Percentiles rank a stretch among this genome's conserved stretches.
Evolutionary conservation across 1,139 yeast genomes (phyloP).

Genomic region (Debaryomyces sp.): DNA sequence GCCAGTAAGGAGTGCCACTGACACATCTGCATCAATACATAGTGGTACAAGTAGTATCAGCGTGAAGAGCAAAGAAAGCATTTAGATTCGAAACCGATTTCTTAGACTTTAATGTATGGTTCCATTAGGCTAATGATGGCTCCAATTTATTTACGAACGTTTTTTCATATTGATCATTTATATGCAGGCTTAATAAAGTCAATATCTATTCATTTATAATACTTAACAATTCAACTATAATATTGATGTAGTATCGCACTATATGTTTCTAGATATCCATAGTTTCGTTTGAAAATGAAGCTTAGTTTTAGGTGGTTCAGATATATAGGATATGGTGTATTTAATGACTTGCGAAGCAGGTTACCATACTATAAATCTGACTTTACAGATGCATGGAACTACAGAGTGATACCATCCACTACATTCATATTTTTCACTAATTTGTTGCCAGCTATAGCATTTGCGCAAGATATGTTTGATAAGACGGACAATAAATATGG

Average conservation of each 20-base stretch:
- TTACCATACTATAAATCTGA: constrained; percentile 75
- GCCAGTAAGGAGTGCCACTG: neutral
- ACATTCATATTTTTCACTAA: constrained; percentile 86
- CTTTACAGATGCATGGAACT: constrained; percentile 81
- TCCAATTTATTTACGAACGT: neutral
- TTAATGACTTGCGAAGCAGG: constrained; percentile 55
- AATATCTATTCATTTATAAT: neutral
- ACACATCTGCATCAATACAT: neutral
- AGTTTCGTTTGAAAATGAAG: neutral
- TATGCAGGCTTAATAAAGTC: neutral
- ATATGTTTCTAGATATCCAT: neutral
- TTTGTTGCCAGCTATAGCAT: constrained; percentile 89
- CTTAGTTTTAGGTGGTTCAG: constrained; percentile 10
- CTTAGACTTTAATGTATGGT: neutral
- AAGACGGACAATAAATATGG: constrained; percentile 86
- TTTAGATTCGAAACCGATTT: neutral
- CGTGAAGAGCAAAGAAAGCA: neutral
- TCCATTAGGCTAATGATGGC: neutral
- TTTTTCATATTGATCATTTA: neutral
- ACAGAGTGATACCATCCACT: constrained; percentile 87
- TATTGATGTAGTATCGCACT: neutral
- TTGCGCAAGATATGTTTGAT: constrained; percentile 96
- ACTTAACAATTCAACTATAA: neutral
- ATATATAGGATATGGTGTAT: constrained; percentile 57
- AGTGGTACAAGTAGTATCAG: neutral